Conservation (phyloP, 1,284 basidiomycete species). For the Moesziomyces sp. region DNA sequence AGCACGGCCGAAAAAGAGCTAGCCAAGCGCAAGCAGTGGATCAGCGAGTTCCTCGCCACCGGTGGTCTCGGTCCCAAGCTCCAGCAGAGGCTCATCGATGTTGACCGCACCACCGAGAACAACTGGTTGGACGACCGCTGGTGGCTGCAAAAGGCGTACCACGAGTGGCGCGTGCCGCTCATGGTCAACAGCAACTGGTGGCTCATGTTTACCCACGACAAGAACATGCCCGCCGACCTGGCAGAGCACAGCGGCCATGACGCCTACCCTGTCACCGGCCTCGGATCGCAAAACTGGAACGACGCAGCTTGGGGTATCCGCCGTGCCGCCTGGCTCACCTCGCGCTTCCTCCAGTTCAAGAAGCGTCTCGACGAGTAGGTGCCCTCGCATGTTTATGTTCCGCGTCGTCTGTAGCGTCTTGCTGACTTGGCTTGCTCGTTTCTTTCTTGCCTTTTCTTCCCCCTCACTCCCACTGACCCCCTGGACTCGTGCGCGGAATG, state of each 20-base stretch:
- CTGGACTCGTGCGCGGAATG: background rate
- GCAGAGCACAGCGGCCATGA: slow-evolving; percentile 59
- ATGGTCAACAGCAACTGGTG: slow-evolving; percentile 97
- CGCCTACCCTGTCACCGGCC: slow-evolving; percentile 51
- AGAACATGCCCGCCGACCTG: slow-evolving; percentile 68
- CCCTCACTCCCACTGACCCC: background rate
- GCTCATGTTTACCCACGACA: slow-evolving; percentile 79
- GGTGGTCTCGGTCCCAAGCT: slow-evolving; percentile 77
- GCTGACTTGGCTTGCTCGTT: slow-evolving; percentile 6
- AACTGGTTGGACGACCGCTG: slow-evolving; percentile 97
- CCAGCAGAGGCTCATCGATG: slow-evolving; percentile 84
- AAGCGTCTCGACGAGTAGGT: slow-evolving; percentile 74
- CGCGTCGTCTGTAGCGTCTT: background rate
- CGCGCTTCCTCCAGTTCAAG: slow-evolving; percentile 83
- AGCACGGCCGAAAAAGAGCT: slow-evolving; percentile 74
- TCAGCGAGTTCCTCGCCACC: slow-evolving; percentile 76
- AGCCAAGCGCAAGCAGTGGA: slow-evolving; percentile 75
- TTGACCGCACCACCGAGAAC: slow-evolving; percentile 84
- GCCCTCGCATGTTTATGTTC: background rate
- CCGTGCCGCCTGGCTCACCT: slow-evolving; percentile 83
- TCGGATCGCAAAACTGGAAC: slow-evolving; percentile 58
- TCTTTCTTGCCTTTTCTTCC: background rate
- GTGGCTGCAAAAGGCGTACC: slow-evolving; percentile 90
- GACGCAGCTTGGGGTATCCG: slow-evolving; percentile 81
- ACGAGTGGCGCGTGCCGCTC: slow-evolving; percentile 87